Evolutionary conservation across 1,139 yeast species (phyloP).

Genomic region (Blastobotrys malaysiensis): DNA sequence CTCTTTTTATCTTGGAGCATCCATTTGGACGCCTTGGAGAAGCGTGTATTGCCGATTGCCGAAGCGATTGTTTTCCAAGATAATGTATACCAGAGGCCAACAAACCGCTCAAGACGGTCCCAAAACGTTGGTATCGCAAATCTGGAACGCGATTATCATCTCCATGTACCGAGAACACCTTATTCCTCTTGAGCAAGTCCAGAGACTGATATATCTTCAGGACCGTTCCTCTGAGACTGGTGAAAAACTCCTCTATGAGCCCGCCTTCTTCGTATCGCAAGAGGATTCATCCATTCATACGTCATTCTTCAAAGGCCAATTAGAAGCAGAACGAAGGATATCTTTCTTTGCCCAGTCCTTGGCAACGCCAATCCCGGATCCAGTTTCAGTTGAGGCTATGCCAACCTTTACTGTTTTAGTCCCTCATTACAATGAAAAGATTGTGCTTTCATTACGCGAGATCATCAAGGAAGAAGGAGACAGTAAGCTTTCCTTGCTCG

Average conservation of each 20-base stretch:
- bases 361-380: slow-evolving; percentile 71
- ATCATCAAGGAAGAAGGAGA: slow-evolving; percentile 56
- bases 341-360: slow-evolving; percentile 86
- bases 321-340: slow-evolving; percentile 76
- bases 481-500: slow-evolving; percentile 63
- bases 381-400: slow-evolving; percentile 65
- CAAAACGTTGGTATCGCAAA: slow-evolving; percentile 52
- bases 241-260: slow-evolving; percentile 40
- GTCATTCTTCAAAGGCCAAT: slow-evolving; percentile 47
- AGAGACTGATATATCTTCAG: slow-evolving; percentile 46
- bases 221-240: slow-evolving; percentile 35
- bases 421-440: slow-evolving; percentile 83
- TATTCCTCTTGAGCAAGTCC: slow-evolving; percentile 65
- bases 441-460: slow-evolving; percentile 58
- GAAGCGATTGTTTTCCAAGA: slow-evolving; percentile 61
- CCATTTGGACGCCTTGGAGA: slow-evolving; percentile 84
- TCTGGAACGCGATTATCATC: slow-evolving; percentile 76
- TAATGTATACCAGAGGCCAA: slow-evolving; percentile 46
- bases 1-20: slow-evolving; percentile 69
- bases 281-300: slow-evolving; percentile 49
- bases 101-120: slow-evolving; percentile 36
- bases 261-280: slow-evolving; percentile 67
- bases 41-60: slow-evolving; percentile 72
- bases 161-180: slow-evolving; percentile 76
- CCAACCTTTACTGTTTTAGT: slow-evolving; percentile 77